phyloP scores from a whole-genome alignment of 352 stramenopile species.

The Phytophthora citricola region DNA sequence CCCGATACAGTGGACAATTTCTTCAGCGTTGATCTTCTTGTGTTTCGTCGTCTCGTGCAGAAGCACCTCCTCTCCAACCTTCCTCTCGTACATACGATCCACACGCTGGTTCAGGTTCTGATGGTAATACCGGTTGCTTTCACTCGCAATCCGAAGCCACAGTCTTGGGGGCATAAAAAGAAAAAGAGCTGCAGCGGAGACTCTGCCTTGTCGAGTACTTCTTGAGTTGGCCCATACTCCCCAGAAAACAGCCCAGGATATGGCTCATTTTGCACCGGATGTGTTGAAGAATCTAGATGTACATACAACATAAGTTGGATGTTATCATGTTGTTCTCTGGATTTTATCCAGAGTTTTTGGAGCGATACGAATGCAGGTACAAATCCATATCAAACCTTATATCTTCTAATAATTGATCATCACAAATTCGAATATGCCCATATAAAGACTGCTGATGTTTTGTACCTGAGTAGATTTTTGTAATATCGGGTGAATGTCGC shows the following conservation, averaged over 20 bases:
- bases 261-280: neutral
- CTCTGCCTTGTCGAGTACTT: slow-evolving; percentile 7
- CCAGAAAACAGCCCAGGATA: slow-evolving; percentile 4
- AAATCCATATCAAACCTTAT: too few relatives aligned
- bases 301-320: slow-evolving; percentile 9
- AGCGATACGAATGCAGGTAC: too few relatives aligned
- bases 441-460: too few relatives aligned
- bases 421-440: too few relatives aligned
- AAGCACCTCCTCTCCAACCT: neutral
- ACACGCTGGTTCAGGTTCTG: slow-evolving; percentile 12
- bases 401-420: too few relatives aligned
- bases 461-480: too few relatives aligned
- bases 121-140: slow-evolving; percentile 26
- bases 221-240: slow-evolving; percentile 1
- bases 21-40: slow-evolving; percentile 13
- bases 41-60: slow-evolving; percentile 6
- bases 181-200: slow-evolving; percentile 18
- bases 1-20: slow-evolving; percentile 21
- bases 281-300: slow-evolving; percentile 2
- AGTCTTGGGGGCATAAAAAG: slow-evolving; percentile 15
- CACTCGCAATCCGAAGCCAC: slow-evolving; percentile 4
- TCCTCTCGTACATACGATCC: slow-evolving; percentile 5
- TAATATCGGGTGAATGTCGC: too few relatives aligned
- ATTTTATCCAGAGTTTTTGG: too few relatives aligned
- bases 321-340: too few relatives aligned